Evolutionary conservation across 768 basidiomycete species (phyloP), one percentile per base, ranked within the genome.

Genomic region (Tremella yokohamensis): DNA sequence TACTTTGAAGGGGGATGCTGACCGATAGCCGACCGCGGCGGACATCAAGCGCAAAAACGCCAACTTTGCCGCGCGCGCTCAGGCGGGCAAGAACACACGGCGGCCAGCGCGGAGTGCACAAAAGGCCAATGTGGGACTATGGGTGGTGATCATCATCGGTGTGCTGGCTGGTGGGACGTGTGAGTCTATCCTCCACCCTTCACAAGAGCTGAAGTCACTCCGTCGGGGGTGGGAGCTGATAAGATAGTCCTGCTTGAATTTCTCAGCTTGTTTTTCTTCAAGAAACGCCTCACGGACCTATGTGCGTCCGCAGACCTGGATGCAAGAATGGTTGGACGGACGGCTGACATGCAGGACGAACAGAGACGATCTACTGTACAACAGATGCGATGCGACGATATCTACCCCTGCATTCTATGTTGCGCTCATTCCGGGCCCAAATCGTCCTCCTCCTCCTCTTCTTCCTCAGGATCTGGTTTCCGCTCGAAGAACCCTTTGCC

Each of bases 21-120:
- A 34, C 29, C 6, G 29, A 4, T 37, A 73, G 71, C 71, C 71
- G 12, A 73, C 68, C 42, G 66, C 64, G 55, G 66, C 66, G 16
- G 69, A 70, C 63, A 73, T 73, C 54, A 55, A 62, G 57, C 66
- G 71, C 29, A 73, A 73, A 49, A 73, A 73, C 50, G 71, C 71
- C 19, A 70, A 70, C 48, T 73, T 73, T 42, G 64, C 62, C 25
- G 64, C 68, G 8, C 40, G 71, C n/a, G 68, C 71, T 16, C 62
- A 66, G 54, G 64, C 66, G 2, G 71, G 71, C 0, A 73, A 70
- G 42, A 40, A 61, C 22, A 73, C 71, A 2, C 54, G 58, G 2
- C 29, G 68, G 60, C 69, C 71, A 34, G 66, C 71, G 22, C 44
- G 71, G 37, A 55, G 65, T 16, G 60, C 26, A 1, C 56, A 63